phyloP scores from a whole-genome alignment of 768 basidiomycete genomes.

The Trametes meyenii region DNA sequence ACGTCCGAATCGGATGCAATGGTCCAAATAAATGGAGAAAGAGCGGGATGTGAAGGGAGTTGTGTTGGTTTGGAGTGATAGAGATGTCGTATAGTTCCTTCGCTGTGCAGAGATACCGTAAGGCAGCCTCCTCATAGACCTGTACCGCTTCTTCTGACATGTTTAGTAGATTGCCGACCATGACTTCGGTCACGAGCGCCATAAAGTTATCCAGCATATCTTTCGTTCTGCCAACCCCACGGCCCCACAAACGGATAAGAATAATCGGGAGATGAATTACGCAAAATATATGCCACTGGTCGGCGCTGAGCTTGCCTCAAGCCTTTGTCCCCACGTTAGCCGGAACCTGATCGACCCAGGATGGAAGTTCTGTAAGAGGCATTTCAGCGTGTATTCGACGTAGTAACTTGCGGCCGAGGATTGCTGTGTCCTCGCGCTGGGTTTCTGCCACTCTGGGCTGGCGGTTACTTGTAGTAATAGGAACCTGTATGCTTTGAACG shows the following conservation, averaged over 20 bases:
- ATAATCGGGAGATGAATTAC: constrained; percentile 41
- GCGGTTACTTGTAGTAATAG: too few species aligned
- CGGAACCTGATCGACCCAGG: constrained; percentile 23
- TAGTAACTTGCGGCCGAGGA: constrained; percentile 1
- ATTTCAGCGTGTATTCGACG: constrained; percentile 1
- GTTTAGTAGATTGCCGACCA: constrained; percentile 25
- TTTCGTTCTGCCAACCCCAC: constrained; percentile 6
- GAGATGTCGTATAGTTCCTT: constrained; percentile 29
- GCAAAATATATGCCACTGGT: constrained; percentile 39
- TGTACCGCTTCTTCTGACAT: constrained; percentile 16
- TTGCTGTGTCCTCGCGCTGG: too few species aligned
- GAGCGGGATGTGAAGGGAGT: constrained; percentile 36
- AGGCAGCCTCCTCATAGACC: not conserved
- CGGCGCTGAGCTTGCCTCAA: constrained; percentile 28
- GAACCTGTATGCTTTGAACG: too few species aligned
- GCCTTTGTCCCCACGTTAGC: constrained; percentile 14
- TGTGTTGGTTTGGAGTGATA: constrained; percentile 37
- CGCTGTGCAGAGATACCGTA: constrained; percentile 27
- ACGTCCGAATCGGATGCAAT: constrained; percentile 29
- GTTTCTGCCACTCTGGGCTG: too few species aligned
- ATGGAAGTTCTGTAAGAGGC: constrained; percentile 10
- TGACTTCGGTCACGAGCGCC: constrained; percentile 27
- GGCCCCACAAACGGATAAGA: constrained; percentile 40
- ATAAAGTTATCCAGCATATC: constrained; percentile 37
- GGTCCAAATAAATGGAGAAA: constrained; percentile 36